Conservation (phyloP, 2,329 filamentous ascomycete species). For the Macrophomina phaseolina region DNA sequence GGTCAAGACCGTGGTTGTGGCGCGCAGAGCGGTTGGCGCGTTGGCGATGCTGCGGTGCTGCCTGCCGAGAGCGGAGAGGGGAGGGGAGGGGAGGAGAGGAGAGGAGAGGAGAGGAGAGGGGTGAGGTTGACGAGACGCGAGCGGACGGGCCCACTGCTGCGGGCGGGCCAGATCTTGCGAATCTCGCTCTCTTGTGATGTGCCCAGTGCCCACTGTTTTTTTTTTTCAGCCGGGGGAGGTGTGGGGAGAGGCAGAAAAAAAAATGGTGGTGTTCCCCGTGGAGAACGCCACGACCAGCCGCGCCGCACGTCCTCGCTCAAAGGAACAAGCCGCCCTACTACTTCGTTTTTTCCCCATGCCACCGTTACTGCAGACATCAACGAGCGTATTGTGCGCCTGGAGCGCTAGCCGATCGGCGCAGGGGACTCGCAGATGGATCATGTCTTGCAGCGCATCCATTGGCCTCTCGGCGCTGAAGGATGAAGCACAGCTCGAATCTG, state of each 20-base stretch:
- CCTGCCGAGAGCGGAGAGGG: too few species aligned
- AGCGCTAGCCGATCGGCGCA: neutral
- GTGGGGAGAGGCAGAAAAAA: conserved; percentile 8
- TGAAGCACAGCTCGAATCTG: conserved; percentile 6
- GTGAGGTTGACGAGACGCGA: neutral
- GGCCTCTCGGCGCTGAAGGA: neutral
- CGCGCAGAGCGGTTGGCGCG: neutral
- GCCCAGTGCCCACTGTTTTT: neutral
- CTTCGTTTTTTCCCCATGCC: neutral
- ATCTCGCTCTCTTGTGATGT: neutral
- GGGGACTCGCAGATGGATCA: neutral
- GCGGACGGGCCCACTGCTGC: neutral
- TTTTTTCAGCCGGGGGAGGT: neutral
- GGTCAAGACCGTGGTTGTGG: neutral
- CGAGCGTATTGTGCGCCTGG: neutral
- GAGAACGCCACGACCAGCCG: neutral
- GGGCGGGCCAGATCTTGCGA: neutral
- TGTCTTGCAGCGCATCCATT: neutral
- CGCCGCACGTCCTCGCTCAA: neutral
- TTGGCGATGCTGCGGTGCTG: conserved; percentile 3
- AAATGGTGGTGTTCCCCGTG: conserved; percentile 1
- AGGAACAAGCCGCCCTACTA: conserved; percentile 7
- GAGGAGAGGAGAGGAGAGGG: too few species aligned
- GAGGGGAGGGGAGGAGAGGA: too few species aligned
- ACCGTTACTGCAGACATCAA: neutral